These are phyloP conservation scores for Dendrobium catenatum DNA, from an alignment of 106 monocot species.

Conservation along the genomic window DNA sequence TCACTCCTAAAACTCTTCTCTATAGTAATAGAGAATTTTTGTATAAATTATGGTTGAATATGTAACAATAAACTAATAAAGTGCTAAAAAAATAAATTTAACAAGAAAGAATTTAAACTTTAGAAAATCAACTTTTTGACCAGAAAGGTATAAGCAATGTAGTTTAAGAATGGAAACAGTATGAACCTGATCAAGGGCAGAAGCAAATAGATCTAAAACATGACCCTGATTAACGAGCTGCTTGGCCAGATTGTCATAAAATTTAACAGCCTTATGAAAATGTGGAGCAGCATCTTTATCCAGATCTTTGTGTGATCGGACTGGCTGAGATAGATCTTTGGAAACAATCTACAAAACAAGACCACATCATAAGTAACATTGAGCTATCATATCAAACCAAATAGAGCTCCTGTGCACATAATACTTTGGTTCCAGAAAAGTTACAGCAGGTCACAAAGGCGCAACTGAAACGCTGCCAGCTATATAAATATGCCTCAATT, in stretches of 20 bases:
- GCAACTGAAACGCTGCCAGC: background rate
- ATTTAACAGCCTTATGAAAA: conserved; percentile 94
- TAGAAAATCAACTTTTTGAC: background rate
- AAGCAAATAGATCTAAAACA: conserved; percentile 93
- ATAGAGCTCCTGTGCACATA: background rate
- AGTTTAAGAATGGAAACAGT: background rate
- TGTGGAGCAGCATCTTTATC: conserved; percentile 93
- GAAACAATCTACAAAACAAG: conserved; percentile 77
- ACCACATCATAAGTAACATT: background rate
- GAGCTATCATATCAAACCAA: background rate
- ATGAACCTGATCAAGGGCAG: conserved; percentile 94
- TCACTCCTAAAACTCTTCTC: background rate
- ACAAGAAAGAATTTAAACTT: background rate
- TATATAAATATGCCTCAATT: background rate
- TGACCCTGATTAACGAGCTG: conserved; percentile 96
- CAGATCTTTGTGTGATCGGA: conserved; percentile 97
- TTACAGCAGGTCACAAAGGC: background rate
- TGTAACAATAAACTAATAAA: conserved; percentile 3
- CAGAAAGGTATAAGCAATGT: background rate
- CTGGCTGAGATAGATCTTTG: conserved; percentile 91
- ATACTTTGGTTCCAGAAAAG: background rate
- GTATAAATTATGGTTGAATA: background rate
- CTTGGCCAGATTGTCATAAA: conserved; percentile 88
- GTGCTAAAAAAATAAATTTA: background rate
- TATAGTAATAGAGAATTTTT: background rate